Evolutionary conservation across 1,284 basidiomycete genomes (phyloP).

Genomic region (Tilletia caries): DNA sequence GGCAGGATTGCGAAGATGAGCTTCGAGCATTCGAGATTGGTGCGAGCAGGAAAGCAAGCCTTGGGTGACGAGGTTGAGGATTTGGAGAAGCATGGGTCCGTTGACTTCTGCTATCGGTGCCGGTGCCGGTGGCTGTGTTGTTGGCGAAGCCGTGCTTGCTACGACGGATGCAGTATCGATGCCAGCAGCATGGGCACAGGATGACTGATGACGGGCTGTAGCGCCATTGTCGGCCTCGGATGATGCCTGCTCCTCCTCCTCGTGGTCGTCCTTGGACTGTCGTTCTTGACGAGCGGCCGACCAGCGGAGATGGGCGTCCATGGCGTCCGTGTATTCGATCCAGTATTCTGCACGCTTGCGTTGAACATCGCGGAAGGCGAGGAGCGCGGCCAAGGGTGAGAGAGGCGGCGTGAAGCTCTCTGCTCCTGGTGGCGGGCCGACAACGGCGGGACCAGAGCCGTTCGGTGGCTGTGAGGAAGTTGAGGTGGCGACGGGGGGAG

Average conservation of each 20-base stretch:
- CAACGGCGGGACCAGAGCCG: too few relatives aligned
- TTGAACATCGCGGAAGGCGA: slow-evolving; percentile 10
- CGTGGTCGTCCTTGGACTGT: background rate
- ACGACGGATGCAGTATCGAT: background rate
- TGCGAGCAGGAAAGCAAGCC: slow-evolving; percentile 4
- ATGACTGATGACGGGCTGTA: background rate
- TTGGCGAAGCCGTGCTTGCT: background rate
- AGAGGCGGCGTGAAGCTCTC: background rate
- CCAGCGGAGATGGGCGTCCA: slow-evolving; percentile 4
- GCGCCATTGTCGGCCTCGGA: background rate
- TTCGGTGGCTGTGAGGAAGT: too few relatives aligned
- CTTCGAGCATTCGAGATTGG: slow-evolving; percentile 4
- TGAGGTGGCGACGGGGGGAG: too few relatives aligned
- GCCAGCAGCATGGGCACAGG: slow-evolving; percentile 8
- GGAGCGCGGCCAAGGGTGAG: background rate
- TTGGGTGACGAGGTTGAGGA: slow-evolving; percentile 9
- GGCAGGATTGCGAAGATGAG: background rate
- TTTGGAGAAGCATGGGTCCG: slow-evolving; percentile 9
- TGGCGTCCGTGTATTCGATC: slow-evolving; percentile 4
- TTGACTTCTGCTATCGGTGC: background rate
- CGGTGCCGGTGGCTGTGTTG: too few relatives aligned
- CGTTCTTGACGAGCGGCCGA: background rate
- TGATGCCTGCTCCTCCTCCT: background rate
- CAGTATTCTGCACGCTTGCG: slow-evolving; percentile 8
- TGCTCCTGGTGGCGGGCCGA: too few relatives aligned